Evolutionary conservation across 2,329 filamentous ascomycete species (phyloP), one percentile per base, ranked within the genome.

Genomic region (Pyricularia pennisetigena): DNA sequence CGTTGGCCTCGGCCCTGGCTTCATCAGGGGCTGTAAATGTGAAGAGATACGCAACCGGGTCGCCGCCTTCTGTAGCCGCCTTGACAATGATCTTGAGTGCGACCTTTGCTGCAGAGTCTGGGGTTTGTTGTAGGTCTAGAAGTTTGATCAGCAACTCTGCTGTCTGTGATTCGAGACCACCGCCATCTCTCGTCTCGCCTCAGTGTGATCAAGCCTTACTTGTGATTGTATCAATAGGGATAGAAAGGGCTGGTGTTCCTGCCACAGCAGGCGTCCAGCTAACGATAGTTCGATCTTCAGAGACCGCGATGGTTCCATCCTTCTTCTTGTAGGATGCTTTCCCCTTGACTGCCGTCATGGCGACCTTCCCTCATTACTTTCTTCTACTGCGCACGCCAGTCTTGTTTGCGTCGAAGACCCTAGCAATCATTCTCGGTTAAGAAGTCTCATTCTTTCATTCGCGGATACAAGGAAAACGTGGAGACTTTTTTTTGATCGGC

Each of bases 31-130:
- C 93, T 69, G 93, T 96, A 80, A 99, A 98, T 71, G 91, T 90
- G 78, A 99, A 97, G 65, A 94, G 87, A 76, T 96, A 92, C 68
- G 88, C 86, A 64, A 89, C 85, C 23, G 91, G 81, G 66, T 90
- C 86, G 30, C 82, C 77, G 29, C 82, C 75, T 7, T 72, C 82
- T 64, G 82, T 81, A 35, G 86, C 79, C 61, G 86, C 79, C 76
- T 93, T 90, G 70, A 90, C 90, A 73, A 97, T 92, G 68, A 99
- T 90, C 78, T 95, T 97, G 69, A 98, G 85, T 85, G 97, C 97
- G 67, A 97, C 93, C 82, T 97, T 97, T 23, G 93, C 83, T 49
- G 88, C 89, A n/a, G 84, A 89, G 70, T 93, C 92, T 14, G 95
- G 94, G 0, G 95, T 98, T 78, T 98, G 94, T 78, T 99, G 94